A percentile compares a stretch with the other conserved stretches of the same genome.
These are phyloP conservation scores for Coemansia nantahalensis DNA, from an alignment of 192 early-diverging fungal genomes.

Conservation along the genomic window DNA sequence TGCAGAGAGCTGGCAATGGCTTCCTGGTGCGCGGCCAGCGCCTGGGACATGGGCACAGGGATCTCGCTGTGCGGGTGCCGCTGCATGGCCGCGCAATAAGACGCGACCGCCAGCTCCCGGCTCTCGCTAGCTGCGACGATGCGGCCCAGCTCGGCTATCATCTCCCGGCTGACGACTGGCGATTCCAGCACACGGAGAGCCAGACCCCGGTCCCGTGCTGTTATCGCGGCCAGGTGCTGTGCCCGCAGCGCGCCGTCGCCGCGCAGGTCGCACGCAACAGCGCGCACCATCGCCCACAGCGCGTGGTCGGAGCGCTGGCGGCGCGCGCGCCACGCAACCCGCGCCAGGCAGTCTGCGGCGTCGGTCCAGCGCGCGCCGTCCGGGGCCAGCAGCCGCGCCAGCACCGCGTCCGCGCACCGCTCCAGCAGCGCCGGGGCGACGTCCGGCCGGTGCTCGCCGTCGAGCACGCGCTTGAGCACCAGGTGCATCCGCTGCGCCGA, in stretches of 20 bases:
- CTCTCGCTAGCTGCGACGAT: background rate
- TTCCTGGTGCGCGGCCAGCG: background rate
- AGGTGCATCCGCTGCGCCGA: conserved; percentile 8
- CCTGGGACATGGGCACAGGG: background rate
- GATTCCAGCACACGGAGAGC: conserved; percentile 3
- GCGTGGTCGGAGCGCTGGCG: background rate
- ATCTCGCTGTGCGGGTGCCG: background rate
- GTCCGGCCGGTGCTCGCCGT: conserved; percentile 12
- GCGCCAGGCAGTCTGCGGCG: conserved; percentile 5
- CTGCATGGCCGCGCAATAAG: conserved; percentile 10
- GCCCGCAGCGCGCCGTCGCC: background rate
- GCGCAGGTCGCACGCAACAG: conserved; percentile 10
- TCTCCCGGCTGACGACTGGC: background rate
- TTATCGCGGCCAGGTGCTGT: conserved; percentile 1
- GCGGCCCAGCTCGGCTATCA: conserved; percentile 5
- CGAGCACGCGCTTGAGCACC: conserved; percentile 18
- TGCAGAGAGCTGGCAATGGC: background rate
- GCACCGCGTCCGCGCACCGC: conserved; percentile 8
- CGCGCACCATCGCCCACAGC: conserved; percentile 15
- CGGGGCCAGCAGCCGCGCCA: background rate
- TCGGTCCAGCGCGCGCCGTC: background rate
- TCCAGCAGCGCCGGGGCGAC: conserved; percentile 10
- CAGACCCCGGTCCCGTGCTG: background rate
- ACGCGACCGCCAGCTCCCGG: conserved; percentile 6
- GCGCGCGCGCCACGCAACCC: conserved; percentile 19